Evolutionary conservation across 2,329 filamentous ascomycete genomes (phyloP), one percentile per base, ranked within the genome.

Genomic region (Fusarium compactum): DNA sequence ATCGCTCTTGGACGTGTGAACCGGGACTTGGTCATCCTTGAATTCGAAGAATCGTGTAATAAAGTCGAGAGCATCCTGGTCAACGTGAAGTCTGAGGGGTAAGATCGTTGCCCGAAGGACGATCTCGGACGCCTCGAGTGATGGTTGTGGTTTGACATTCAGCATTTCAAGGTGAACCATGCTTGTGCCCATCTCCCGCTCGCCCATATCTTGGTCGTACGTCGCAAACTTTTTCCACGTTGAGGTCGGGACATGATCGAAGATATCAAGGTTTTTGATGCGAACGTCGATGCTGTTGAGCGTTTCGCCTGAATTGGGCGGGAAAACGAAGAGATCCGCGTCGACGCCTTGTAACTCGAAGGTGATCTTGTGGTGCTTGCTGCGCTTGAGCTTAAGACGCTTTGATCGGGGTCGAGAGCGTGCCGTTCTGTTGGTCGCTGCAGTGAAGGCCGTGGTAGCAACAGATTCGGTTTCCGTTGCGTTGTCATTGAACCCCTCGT

Each of bases 141-240:
- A 91, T 5, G 91, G 88, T 6, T 97, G 86, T 6, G 96, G 96
- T 78, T 92, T 94, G 43, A 98, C 94, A 58, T 92, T 97, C 60
- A 97, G 84, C 8, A 98, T 83, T 78, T 98, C 93, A 11, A 98
- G 83, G 76, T 97, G 94, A 18, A 96, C 87, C 95, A 98, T 98
- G 75, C 90, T 94, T 16, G 91, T 92, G 20, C 91, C 92, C 80
- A 93, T 91, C 80, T 98, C 94, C 51, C 95, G 89, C 76, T 93
- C 90, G n/a, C 92, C 93, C 14, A 91, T 91, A 77, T 97, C 94
- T 63, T 92, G 90, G 82, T 97, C 92, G 75, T 97, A 98, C 0
- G 95, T 98, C 16, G 94, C 91, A 81, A 99, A 99, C 78, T 98
- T 99, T 80, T 93, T 97, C 97, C 97, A 99, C 0, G 95, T 98